Conservation (phyloP, 2,329 filamentous ascomycete genomes). For the Arthrobotrys musiformis region DNA sequence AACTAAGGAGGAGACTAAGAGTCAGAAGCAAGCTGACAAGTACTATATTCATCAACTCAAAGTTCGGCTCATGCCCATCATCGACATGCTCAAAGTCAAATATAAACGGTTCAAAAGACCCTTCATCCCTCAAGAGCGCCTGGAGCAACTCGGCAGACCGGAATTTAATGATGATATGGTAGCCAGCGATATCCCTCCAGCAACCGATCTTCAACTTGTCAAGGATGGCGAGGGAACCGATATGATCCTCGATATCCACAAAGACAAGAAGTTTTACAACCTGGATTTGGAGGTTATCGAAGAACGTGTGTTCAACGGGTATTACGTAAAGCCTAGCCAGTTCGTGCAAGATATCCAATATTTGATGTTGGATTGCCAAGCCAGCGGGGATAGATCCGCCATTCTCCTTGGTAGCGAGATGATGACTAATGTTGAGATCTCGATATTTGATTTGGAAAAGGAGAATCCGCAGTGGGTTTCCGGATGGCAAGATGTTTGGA, state of each 20-base stretch:
- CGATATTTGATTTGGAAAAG: conserved; percentile 80
- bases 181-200: conserved; percentile 69
- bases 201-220: conserved; percentile 69
- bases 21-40: conserved; percentile 82
- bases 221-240: conserved; percentile 81
- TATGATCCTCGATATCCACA: conserved; percentile 78
- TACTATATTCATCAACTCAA: conserved; percentile 87
- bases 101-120: conserved; percentile 89
- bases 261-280: conserved; percentile 92
- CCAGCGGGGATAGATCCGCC: conserved; percentile 82
- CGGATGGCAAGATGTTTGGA: conserved; percentile 71
- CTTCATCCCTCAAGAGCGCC: conserved; percentile 69
- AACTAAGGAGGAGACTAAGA: conserved; percentile 82
- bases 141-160: conserved; percentile 56
- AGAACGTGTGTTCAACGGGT: conserved; percentile 95
- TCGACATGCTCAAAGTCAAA: conserved; percentile 93
- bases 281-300: conserved; percentile 92
- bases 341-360: conserved; percentile 88
- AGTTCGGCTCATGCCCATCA: conserved; percentile 88
- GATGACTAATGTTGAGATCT: conserved; percentile 90
- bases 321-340: conserved; percentile 89
- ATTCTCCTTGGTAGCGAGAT: conserved; percentile 91
- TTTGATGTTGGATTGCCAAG: conserved; percentile 84
- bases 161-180: conserved; percentile 63
- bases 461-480: conserved; percentile 71